These are phyloP conservation scores for Coemansia sp. DNA, from an alignment of 192 early-diverging fungal species.

Conservation along the genomic window DNA sequence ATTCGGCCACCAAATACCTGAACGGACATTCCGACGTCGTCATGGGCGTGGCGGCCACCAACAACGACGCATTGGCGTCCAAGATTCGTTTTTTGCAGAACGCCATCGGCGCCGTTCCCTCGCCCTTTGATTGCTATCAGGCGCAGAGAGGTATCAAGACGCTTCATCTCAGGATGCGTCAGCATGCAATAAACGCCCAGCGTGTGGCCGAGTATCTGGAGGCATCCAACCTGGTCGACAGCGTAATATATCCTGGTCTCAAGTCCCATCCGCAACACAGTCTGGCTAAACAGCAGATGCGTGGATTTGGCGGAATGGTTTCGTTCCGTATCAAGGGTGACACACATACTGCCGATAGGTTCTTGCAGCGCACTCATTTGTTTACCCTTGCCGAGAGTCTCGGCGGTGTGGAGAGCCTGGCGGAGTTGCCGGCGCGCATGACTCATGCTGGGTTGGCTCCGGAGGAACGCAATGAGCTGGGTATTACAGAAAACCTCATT, in stretches of 20 bases:
- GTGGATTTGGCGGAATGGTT: constrained; percentile 96
- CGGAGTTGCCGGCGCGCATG: constrained; percentile 94
- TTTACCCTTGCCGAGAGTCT: constrained; percentile 96
- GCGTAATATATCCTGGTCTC: constrained; percentile 94
- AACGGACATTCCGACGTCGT: constrained; percentile 99
- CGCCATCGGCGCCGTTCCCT: constrained; percentile 93
- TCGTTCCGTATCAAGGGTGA: constrained; percentile 88
- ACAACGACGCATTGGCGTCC: constrained; percentile 66
- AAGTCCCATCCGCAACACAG: constrained; percentile 87
- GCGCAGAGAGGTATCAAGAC: constrained; percentile 96
- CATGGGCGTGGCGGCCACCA: constrained; percentile 92
- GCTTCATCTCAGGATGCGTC: constrained; percentile 90
- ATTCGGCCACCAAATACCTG: constrained; percentile 98
- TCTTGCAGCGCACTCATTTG: constrained; percentile 75
- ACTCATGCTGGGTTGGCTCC: constrained; percentile 89
- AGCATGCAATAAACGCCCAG: constrained; percentile 83
- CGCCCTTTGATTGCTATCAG: constrained; percentile 95
- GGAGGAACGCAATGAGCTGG: constrained; percentile 80
- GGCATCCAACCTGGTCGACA: constrained; percentile 66
- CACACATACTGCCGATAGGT: constrained; percentile 76
- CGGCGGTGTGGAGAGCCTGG: constrained; percentile 93
- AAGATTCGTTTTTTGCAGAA: constrained; percentile 93
- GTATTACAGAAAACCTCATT: constrained; percentile 92
- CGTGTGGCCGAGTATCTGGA: constrained; percentile 81
- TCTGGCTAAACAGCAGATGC: constrained; percentile 84